phyloP scores from a whole-genome alignment of 2,329 filamentous ascomycete species.

The Ceratocystis variospora region DNA sequence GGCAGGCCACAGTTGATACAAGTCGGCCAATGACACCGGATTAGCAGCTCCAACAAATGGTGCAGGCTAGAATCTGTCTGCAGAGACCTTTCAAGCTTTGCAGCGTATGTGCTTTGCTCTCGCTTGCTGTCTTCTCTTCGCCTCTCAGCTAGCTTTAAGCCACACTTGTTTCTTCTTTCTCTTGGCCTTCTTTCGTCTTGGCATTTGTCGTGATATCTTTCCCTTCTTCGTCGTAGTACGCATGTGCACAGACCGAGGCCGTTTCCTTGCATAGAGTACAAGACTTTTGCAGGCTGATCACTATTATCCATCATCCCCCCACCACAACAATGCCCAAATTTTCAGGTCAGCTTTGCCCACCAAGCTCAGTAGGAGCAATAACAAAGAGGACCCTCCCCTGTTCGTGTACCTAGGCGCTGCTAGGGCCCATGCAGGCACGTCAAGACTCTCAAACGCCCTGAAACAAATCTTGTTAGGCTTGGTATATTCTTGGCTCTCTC shows the following conservation, averaged over 20 bases:
- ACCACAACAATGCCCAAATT: too few relatives aligned
- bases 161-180: not conserved
- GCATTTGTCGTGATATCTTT: not conserved
- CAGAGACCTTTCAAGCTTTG: too few relatives aligned
- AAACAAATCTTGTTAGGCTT: conserved; percentile 11
- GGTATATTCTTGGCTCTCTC: not conserved
- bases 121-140: not conserved
- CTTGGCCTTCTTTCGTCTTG: not conserved
- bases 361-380: too few relatives aligned
- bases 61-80: too few relatives aligned
- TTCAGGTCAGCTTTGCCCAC: too few relatives aligned
- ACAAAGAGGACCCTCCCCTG: too few relatives aligned
- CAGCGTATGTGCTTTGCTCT: not conserved
- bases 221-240: not conserved
- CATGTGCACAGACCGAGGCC: not conserved
- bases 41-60: too few relatives aligned
- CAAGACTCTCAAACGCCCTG: conserved; percentile 16
- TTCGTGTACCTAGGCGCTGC: too few relatives aligned
- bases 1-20: too few relatives aligned
- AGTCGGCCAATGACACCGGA: too few relatives aligned
- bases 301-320: not conserved
- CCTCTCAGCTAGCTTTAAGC: not conserved
- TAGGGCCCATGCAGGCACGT: not conserved
- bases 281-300: not conserved
- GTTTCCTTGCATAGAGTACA: not conserved